A percentile compares a stretch with the other conserved stretches of the same genome.
Evolutionary conservation across 257 asterid species (phyloP).

Genomic region (Dorcoceras hygrometricum): DNA sequence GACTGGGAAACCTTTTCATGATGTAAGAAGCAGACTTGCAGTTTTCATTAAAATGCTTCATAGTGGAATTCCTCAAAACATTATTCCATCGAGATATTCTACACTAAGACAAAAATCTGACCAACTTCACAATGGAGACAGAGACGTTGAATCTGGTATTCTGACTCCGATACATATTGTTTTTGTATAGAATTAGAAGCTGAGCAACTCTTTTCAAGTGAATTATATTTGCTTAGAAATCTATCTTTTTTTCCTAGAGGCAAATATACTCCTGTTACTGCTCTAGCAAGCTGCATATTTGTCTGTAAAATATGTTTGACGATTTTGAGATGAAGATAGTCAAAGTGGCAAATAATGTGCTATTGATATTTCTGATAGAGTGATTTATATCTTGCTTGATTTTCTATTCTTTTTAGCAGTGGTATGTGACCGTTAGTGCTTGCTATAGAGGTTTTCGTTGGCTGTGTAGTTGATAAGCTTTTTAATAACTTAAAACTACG

Average conservation of each 20-base stretch:
- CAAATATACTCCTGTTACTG: conserved; percentile 1
- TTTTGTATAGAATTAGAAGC: conserved; percentile 16
- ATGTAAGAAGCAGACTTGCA: conserved; percentile 66
- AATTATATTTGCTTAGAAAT: conserved; percentile 2
- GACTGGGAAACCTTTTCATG: conserved; percentile 67
- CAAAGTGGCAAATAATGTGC: neutral
- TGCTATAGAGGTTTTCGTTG: conserved; percentile 15
- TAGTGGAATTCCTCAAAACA: conserved; percentile 75
- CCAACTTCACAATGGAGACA: conserved; percentile 34
- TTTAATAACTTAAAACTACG: conserved; percentile 26
- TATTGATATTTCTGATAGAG: conserved; percentile 4
- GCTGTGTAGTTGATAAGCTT: conserved; percentile 16
- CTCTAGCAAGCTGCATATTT: neutral
- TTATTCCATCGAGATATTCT: conserved; percentile 49
- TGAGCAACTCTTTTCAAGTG: conserved; percentile 9
- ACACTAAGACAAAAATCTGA: conserved; percentile 35
- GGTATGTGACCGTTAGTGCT: conserved; percentile 20
- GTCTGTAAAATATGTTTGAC: conserved; percentile 1
- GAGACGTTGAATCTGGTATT: conserved; percentile 53
- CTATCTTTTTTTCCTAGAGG: neutral
- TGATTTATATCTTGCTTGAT: conserved; percentile 6
- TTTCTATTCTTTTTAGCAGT: conserved; percentile 14
- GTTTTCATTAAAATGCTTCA: conserved; percentile 82
- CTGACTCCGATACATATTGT: conserved; percentile 22
- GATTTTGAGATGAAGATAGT: conserved; percentile 9